These are phyloP conservation scores for Coprinellus micaceus DNA, from an alignment of 768 basidiomycete genomes.

Conservation along the genomic window DNA sequence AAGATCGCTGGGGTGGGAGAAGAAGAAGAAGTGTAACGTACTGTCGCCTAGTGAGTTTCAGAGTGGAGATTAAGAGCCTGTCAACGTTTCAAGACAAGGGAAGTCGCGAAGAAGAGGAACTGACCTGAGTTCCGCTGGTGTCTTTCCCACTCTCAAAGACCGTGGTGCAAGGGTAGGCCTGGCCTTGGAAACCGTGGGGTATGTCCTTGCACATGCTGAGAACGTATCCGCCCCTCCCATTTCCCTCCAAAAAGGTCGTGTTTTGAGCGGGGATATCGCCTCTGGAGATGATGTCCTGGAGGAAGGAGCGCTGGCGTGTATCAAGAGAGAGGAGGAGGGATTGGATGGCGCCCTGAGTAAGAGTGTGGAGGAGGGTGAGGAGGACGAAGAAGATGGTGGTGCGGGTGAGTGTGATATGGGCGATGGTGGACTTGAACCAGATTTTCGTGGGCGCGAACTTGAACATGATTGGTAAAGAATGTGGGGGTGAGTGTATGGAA, in stretches of 20 bases:
- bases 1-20: too few species aligned
- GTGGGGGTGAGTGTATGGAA: neutral
- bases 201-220: slow-evolving; percentile 45
- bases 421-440: neutral
- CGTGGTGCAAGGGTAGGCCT: slow-evolving; percentile 28
- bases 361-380: slow-evolving; percentile 47
- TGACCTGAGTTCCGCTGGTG: neutral
- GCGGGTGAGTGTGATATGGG: slow-evolving; percentile 35
- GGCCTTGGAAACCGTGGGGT: slow-evolving; percentile 28
- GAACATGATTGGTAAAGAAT: too few species aligned
- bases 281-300: slow-evolving; percentile 32
- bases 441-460: too few species aligned
- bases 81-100: neutral
- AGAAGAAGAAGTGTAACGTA: neutral
- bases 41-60: neutral
- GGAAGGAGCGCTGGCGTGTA: slow-evolving; percentile 32
- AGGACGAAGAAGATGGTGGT: slow-evolving; percentile 47
- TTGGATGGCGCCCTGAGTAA: slow-evolving; percentile 50
- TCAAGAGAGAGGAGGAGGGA: slow-evolving; percentile 47
- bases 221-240: slow-evolving; percentile 20
- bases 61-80: neutral
- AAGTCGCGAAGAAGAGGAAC: neutral
- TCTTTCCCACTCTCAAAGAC: slow-evolving; percentile 29
- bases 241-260: slow-evolving; percentile 34
- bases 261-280: slow-evolving; percentile 33